Evolutionary conservation across 768 basidiomycete species (phyloP), one percentile per base, ranked within the genome.

Genomic region (Austroboletus festivus): DNA sequence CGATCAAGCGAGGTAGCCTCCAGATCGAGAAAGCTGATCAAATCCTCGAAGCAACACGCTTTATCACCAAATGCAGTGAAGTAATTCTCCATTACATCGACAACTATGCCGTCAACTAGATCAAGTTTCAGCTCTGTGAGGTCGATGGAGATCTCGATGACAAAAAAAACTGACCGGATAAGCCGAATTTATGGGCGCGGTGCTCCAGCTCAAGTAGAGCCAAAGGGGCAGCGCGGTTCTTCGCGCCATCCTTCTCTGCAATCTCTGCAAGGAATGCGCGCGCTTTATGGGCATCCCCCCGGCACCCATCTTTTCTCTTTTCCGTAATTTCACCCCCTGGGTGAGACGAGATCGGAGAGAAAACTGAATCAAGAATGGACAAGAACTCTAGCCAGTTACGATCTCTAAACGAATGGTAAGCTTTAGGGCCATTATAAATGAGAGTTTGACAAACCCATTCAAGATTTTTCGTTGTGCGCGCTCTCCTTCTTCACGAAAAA

Each of bases 301-400:
- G 44, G 42, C 70, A 72, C 26, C 76, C 67, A 10, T 48, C 56
- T 46, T 73, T 73, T 31, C 63, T 67, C 9, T 64, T 63, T 34
- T 74, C 70, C n/a, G 63, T 61, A 18, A 65, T 43, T 6, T 60
- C 62, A 5, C 59, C 46, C 6, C 58, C 51, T 37, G 52, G 51
- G 11, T 57, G 55, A 38, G 64, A 54, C 1, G 65, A 58, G 34
- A 73, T 46, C 42, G 71, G 64, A 33, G 69, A 64, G 53, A 92
- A 83, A 9, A 83, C 74, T 1, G 80, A 82, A 52, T 92, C 84
- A 5, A 92, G 66, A 19, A 91, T 68, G 6, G 88, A 78, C 37
- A 89, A 64, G 61, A 92, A 90, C 58, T 90, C 89, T 5, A 89
- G 72, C 90, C 91, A 93, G 58, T 92, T 92, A 31, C 88, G 84